Evolutionary conservation across 2,329 filamentous ascomycete species (phyloP), one percentile per base, ranked within the genome.

Genomic region (Cryphonectria radicalis): DNA sequence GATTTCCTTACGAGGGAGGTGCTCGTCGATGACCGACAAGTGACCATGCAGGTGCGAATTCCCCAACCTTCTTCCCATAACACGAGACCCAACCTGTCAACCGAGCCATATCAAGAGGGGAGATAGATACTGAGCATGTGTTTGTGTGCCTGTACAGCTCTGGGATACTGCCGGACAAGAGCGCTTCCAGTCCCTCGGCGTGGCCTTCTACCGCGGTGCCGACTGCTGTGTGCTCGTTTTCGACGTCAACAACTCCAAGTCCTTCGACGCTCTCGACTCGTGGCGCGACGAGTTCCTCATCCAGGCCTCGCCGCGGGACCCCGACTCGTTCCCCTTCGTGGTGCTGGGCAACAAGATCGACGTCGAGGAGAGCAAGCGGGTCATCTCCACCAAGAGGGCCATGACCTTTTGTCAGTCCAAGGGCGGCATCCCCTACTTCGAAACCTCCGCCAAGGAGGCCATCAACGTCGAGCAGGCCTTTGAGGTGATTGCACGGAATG

Each of bases 271-370:
- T 19, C 89, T 99, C 72, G 96, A 99, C 81, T 97, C 94, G 84
- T 99, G 96, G 96, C 89, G 96, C 78, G 96, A 99, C 80, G 96
- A 99, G 82, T 99, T 99, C 80, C 84, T 99, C 76, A 97, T 99
- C 77, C 96, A 99, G 84, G 96, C 96, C 8, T 97, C 94, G 76
- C 96, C 96, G 6, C 91, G 97, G 79, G 96, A 99, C 77, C 96
- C 96, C 1, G 95, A 98, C 81, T 97, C 93, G 82, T 99, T 99
- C 82, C 96, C 96, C 66, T 99, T 99, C 80, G 96, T 98, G 72
- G 96, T 99, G 55, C 89, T 99, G 72, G 96, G 96, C 71, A 99
- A 99, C 88, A 99, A 99, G 88, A 97, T 99, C 78, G 96, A 99
- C 84, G 92, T 98, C 63, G 96, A 98, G 81, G 96, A 98, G 84